Base-by-base conservation (phyloP, 345 rosid species). In the Sisymbrium altissimum region DNA sequence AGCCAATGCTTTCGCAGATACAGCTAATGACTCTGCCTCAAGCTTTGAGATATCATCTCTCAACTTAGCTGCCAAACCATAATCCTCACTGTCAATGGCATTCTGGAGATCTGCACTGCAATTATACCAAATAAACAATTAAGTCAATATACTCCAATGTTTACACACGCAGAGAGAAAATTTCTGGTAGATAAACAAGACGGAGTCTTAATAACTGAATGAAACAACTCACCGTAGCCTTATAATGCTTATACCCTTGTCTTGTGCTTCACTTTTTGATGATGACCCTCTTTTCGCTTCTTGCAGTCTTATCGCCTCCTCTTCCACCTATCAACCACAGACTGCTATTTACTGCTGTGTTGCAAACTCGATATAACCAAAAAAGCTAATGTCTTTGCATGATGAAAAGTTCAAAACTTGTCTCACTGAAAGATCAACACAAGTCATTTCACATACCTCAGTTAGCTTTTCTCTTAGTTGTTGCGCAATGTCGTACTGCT, bases 251-350 rank as follows among this genome's bases (percentile, higher is more conserved):
- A 91, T 68, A 65, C 87, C 96, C 81, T 89, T 91, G 75, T 94
- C 98, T 79, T 91, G 98, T 70, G 97, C 98, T 84, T 91, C 93
- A 84, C 87, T 94, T 82, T 94, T 91, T 0, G 96, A 85, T 38
- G 95, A 89, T 40, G 88, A 85, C 21, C 98, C 97, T 76, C 87
- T 78, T 81, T 86, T 94, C 7, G 77, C 82, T 32, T 88, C 96
- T 74, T 76, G 88, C 74, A 82, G 89, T 82, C 66, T 85, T 32
- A 79, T 81, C 27, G 89, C 83, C 79, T 94, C 95, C 39, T 79
- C 86, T 84, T 91, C 98, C 66, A 94, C 96, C 97, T 94, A 83
- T 43, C 77, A 84, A 68, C 71, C 78, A 69, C 52, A 39, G 55
- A 58, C 66, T 21, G 4, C 32, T 74, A 79, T 72, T 49, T 32